phyloP scores from a whole-genome alignment of 176 grass and related monocot genomes.

The Triticum timopheevii region DNA sequence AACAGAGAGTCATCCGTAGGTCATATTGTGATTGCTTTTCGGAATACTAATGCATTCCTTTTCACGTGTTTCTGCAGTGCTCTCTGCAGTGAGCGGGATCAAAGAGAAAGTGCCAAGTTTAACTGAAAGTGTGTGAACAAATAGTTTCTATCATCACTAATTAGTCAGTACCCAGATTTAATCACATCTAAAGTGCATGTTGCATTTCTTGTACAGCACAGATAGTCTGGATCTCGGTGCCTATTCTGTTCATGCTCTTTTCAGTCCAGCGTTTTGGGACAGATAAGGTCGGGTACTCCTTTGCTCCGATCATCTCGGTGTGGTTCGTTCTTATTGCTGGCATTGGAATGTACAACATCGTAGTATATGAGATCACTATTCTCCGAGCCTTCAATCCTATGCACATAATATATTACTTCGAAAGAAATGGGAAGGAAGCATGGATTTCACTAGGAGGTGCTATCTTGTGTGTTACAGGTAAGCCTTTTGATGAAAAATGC shows the following conservation, averaged over 20 bases:
- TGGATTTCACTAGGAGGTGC: conserved; percentile 80
- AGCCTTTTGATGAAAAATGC: not conserved
- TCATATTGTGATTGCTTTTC: not conserved
- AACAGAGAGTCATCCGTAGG: not conserved
- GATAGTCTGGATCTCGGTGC: conserved; percentile 59
- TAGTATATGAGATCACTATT: conserved; percentile 47
- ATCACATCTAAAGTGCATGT: not conserved
- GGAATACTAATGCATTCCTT: not conserved
- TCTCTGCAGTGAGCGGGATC: conserved; percentile 71
- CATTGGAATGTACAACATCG: conserved; percentile 62
- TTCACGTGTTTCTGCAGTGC: conserved; percentile 32
- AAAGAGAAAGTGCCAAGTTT: conserved; percentile 63
- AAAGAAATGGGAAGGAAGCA: conserved; percentile 50
- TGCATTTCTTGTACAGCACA: conserved; percentile 41
- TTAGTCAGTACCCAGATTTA: not conserved
- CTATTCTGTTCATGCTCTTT: conserved; percentile 71
- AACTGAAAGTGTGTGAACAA: conserved; percentile 58
- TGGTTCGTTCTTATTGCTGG: conserved; percentile 69
- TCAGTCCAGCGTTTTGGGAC: conserved; percentile 72
- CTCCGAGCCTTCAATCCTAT: conserved; percentile 69
- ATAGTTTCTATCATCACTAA: not conserved
- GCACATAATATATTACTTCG: conserved; percentile 72
- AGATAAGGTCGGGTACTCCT: conserved; percentile 83
- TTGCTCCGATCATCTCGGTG: conserved; percentile 67
- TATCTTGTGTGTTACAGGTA: conserved; percentile 80